Percentiles rank a stretch among this genome's conserved stretches.
Evolutionary conservation across 345 rosid species (phyloP).

Genomic region (Lenwebbia sp.): DNA sequence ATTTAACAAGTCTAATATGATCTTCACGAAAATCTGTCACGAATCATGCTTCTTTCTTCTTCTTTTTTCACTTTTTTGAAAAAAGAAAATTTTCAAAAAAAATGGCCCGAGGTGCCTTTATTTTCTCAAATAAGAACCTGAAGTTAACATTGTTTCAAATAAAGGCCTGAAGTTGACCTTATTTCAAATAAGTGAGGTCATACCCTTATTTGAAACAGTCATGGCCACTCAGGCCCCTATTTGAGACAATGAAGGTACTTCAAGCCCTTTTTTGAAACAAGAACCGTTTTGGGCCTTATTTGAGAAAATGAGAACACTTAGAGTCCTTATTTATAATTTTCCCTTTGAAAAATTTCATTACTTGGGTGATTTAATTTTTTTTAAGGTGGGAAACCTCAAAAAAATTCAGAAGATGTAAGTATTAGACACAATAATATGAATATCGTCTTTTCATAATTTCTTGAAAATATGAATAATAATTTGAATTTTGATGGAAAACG

Average conservation of each 20-base stretch:
- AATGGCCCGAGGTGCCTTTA: too few species aligned
- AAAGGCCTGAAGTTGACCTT: too few species aligned
- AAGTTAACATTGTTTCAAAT: too few species aligned
- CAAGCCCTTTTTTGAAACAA: too few species aligned
- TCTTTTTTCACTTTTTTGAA: rapidly evolving
- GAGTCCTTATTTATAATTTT: too few species aligned
- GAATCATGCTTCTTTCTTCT: neutral
- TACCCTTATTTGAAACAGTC: too few species aligned
- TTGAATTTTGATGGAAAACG: neutral
- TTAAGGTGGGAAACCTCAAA: neutral
- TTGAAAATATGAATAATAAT: neutral
- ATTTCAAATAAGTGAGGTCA: too few species aligned
- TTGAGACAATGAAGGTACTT: too few species aligned
- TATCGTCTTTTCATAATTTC: neutral
- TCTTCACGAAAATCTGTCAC: neutral
- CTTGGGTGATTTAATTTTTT: neutral
- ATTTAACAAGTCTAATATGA: rapidly evolving
- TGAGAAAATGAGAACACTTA: too few species aligned
- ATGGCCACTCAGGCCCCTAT: too few species aligned
- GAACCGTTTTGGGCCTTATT: too few species aligned
- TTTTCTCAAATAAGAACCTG: too few species aligned
- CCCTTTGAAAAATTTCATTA: rapidly evolving
- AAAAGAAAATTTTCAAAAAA: neutral
- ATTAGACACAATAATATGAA: neutral
- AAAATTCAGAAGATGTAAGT: rapidly evolving